Base-by-base conservation (phyloP, 805 yeast species). In the Lachancea thermotolerans region DNA sequence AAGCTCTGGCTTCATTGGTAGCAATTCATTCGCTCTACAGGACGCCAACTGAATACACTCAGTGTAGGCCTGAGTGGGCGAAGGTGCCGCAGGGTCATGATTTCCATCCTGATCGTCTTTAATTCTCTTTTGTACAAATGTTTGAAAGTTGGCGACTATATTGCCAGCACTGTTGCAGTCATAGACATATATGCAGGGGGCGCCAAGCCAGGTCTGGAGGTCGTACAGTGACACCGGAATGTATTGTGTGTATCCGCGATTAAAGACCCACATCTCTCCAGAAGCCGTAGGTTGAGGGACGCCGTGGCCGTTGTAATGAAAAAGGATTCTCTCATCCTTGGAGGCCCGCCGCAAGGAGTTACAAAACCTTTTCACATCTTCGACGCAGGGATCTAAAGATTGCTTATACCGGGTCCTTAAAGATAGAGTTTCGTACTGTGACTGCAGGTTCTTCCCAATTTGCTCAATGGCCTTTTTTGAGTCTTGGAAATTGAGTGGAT, bases 201-300 rank as follows among this genome's bases (percentile, higher is more conserved):
- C 97, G 9, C 99, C 99, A 10, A 93, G 70, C 99, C 99, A 93
- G 3, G 95, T 82, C 58, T 93, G 99, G 39, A 93, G 70, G 58
- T 93, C 99, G 64, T 86, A 89, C n/a, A 93, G 67, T 9, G 96
- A 86, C 1, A 93, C 93, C 0, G 99, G 99, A 47, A 93, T 93
- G 62, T 93, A 93, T 67, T 93, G 99, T 1, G 99, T 93, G 62
- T 90, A 93, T 1, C 96, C 96, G 53, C 97, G 72, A 64, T 93
- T 93, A 69, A 93, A 93, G 10, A 93, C 98, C 99, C 99, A 93
- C 25, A 93, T 87, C 60, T 93, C 99, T 18, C 99, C 99, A 38
- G 90, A 79, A 31, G 88, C 81, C 0, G 99, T 93, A 0, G 99
- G 98, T 56, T 88, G 88, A 0, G 99, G 99, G 1, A 93, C 99